Base-by-base conservation (phyloP, 75 land plant species). In the Gnetum montanum region DNA sequence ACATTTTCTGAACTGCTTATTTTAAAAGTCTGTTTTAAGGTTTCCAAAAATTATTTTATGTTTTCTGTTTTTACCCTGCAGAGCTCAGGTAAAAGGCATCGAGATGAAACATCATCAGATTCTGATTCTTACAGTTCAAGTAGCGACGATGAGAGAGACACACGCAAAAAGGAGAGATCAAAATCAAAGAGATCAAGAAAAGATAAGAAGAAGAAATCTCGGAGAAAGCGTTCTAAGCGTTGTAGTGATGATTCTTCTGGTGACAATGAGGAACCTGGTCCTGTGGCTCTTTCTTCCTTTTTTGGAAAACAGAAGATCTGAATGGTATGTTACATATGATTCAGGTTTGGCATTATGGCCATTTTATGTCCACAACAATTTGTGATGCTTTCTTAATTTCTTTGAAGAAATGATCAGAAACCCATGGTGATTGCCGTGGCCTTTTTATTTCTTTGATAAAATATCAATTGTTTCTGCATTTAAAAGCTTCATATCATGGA, bases 271-370 rank as follows among this genome's bases (percentile, higher is more conserved):
- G 55, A 53, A 36, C 34, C 31, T 53, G 55, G 55, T 19, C 55
- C 55, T n/a, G 55, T 53, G 37, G 20, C 55, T 26, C 55, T 53
- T 53, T 53, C 55, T 53, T 33, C 55, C 37, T 53, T 53, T 25
- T 53, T 53, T 10, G 55, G 12, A 20, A 53, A 53, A 53, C 22
- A 20, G 4, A 30, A 50, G 34, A 36, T 31, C 34, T 53, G 24
- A 53, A 48, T 26, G 24, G n/a, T n/a, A n/a, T n/a, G n/a, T n/a
- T n/a, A n/a, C n/a, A n/a, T n/a, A n/a, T n/a, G n/a, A n/a, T n/a
- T n/a, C n/a, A n/a, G n/a, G n/a, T n/a, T n/a, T n/a, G n/a, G n/a
- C n/a, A n/a, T n/a, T n/a, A n/a, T n/a, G n/a, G n/a, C n/a, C n/a
- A n/a, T n/a, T n/a, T n/a, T n/a, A n/a, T n/a, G n/a, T n/a, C n/a